Evolutionary conservation across 768 basidiomycete genomes (phyloP).

Genomic region (Fibroporia radiculosa): DNA sequence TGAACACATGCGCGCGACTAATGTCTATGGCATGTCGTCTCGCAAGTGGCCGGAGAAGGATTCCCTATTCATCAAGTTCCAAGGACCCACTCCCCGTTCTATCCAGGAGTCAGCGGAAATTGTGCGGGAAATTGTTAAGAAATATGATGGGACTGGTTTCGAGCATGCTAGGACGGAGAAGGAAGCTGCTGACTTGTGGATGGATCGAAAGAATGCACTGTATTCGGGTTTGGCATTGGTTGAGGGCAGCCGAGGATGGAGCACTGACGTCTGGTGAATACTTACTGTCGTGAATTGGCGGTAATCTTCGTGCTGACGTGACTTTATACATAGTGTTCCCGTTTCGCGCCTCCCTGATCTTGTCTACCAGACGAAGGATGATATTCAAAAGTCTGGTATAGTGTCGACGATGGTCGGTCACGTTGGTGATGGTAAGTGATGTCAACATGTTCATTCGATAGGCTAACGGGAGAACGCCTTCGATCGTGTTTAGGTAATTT

Average conservation of each 20-base stretch:
- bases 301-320: background rate
- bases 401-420: constrained; percentile 74
- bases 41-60: constrained; percentile 64
- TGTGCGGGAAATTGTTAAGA: constrained; percentile 54
- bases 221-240: constrained; percentile 59
- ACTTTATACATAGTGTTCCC: constrained; percentile 41
- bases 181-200: constrained; percentile 75
- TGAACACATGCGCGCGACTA: constrained; percentile 55
- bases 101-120: constrained; percentile 38
- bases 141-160: constrained; percentile 61
- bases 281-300: background rate
- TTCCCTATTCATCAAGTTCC: constrained; percentile 88
- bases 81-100: constrained; percentile 42
- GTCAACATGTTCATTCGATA: background rate
- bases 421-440: constrained; percentile 59
- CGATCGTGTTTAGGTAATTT: constrained; percentile 33
- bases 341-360: constrained; percentile 63
- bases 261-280: constrained; percentile 82
- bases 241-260: constrained; percentile 68
- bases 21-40: constrained; percentile 42
- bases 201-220: constrained; percentile 79
- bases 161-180: constrained; percentile 66
- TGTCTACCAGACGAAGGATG: constrained; percentile 73
- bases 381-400: constrained; percentile 51
- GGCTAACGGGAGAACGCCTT: background rate